Percentiles rank a stretch among this genome's conserved stretches.
phyloP scores from a whole-genome alignment of 306 rosid genomes.

The Cicer chorassanicum region DNA sequence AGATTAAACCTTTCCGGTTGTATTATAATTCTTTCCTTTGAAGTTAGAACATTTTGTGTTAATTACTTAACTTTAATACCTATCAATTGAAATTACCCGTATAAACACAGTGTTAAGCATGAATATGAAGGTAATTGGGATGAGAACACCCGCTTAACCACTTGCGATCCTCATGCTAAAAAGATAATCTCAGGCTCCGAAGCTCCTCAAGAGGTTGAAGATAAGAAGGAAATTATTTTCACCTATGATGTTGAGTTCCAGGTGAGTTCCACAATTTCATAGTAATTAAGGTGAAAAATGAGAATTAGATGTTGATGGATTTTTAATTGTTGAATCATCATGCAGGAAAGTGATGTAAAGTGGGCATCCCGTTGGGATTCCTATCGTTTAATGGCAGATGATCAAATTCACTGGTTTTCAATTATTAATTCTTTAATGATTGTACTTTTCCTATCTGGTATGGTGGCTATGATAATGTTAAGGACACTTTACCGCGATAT shows the following conservation, averaged over 20 bases:
- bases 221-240: constrained; percentile 79
- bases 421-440: constrained; percentile 88
- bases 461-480: constrained; percentile 98
- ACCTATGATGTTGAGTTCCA: constrained; percentile 88
- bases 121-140: constrained; percentile 76
- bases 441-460: constrained; percentile 88
- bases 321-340: constrained; percentile 25
- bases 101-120: constrained; percentile 70
- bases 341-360: constrained; percentile 85
- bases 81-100: constrained; percentile 37
- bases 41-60: not conserved
- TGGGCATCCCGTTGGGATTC: constrained; percentile 99
- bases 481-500: constrained; percentile 95
- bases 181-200: constrained; percentile 67
- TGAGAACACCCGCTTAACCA: constrained; percentile 61
- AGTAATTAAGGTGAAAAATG: not conserved
- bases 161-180: constrained; percentile 88
- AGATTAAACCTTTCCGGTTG: constrained; percentile 90
- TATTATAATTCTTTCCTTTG: constrained; percentile 22
- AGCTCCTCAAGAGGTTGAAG: constrained; percentile 85
- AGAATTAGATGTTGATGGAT: constrained; percentile 24
- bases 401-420: constrained; percentile 97
- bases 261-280: constrained; percentile 58
- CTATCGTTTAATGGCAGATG: constrained; percentile 94
- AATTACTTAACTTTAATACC: not conserved